These are phyloP conservation scores for Nephelium lappaceum DNA, from an alignment of 345 rosid genomes.

Conservation along the genomic window DNA sequence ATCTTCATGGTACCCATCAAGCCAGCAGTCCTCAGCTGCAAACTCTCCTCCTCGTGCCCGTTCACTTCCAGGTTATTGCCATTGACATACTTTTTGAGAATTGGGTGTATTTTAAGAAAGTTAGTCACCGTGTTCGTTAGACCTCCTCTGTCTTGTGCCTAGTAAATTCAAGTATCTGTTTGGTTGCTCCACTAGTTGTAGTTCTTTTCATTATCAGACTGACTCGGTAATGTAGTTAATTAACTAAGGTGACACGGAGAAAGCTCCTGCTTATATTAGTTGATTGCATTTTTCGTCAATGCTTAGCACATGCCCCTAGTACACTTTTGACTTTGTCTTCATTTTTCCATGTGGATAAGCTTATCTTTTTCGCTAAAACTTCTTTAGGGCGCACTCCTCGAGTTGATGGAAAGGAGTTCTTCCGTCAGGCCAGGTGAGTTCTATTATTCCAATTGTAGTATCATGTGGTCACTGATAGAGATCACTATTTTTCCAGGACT, in stretches of 20 bases:
- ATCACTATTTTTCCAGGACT: not conserved
- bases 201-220: not conserved
- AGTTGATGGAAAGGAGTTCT: constrained; percentile 96
- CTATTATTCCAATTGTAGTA: constrained; percentile 3
- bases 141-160: not conserved
- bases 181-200: not conserved
- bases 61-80: constrained; percentile 63
- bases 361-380: constrained; percentile 7
- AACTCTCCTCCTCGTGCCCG: constrained; percentile 87
- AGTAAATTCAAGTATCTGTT: not conserved
- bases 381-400: constrained; percentile 58
- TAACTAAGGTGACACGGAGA: not conserved
- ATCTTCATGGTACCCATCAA: constrained; percentile 82
- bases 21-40: constrained; percentile 90
- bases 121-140: not conserved
- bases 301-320: not conserved
- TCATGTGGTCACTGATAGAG: not conserved
- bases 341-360: constrained; percentile 12
- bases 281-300: not conserved
- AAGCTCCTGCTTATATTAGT: not conserved
- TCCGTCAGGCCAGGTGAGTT: constrained; percentile 88
- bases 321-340: not conserved
- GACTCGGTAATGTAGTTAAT: not conserved
- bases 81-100: not conserved
- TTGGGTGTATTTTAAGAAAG: not conserved